A percentile compares a stretch with the other conserved stretches of the same genome.
phyloP scores from a whole-genome alignment of 352 stramenopile genomes.

The Plasmopara muralis region DNA sequence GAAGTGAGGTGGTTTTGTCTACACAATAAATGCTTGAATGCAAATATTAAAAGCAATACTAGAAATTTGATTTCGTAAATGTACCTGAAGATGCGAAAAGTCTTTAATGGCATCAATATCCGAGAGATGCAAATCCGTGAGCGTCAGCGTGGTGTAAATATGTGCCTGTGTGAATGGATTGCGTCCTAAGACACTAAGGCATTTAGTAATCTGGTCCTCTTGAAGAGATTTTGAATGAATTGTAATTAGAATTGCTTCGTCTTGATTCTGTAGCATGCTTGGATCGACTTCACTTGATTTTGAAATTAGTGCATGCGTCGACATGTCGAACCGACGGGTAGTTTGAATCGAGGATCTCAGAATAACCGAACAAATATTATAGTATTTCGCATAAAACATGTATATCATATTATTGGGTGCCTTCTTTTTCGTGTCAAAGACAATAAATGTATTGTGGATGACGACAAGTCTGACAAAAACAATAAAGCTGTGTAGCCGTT shows the following conservation, averaged over 20 bases:
- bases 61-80: neutral
- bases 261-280: neutral
- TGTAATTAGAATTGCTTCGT: neutral
- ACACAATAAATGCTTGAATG: conserved; percentile 45
- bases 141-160: conserved; percentile 53
- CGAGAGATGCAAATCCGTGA: conserved; percentile 30
- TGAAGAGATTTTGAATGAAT: conserved; percentile 17
- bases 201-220: conserved; percentile 26
- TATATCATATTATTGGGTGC: too few species aligned
- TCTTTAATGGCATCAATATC: conserved; percentile 38
- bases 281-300: conserved; percentile 3
- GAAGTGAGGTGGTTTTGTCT: conserved; percentile 43
- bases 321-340: conserved; percentile 1
- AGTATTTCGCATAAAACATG: too few species aligned
- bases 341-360: too few species aligned
- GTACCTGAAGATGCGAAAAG: conserved; percentile 60
- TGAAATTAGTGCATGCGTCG: conserved; percentile 2
- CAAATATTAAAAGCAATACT: neutral
- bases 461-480: too few species aligned
- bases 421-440: too few species aligned
- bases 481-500: too few species aligned
- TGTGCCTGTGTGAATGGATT: conserved; percentile 60
- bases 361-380: too few species aligned
- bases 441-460: too few species aligned
- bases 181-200: conserved; percentile 44